These are phyloP conservation scores for Pugionium cornutum DNA, from an alignment of 345 rosid species.

Conservation along the genomic window DNA sequence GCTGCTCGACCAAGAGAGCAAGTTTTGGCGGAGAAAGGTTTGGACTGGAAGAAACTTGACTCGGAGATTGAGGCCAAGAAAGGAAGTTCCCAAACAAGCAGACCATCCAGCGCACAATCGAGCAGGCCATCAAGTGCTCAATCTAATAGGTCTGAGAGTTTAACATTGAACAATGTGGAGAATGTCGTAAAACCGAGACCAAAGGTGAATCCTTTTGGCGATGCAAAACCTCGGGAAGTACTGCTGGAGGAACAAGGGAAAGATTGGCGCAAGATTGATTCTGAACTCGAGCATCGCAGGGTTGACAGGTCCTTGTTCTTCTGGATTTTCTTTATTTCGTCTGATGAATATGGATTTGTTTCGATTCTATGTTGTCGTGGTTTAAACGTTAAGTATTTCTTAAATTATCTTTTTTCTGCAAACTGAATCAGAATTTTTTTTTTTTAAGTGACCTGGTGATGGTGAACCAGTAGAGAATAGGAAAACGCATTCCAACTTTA, in stretches of 20 bases:
- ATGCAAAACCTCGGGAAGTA: constrained; percentile 89
- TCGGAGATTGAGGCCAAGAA: constrained; percentile 70
- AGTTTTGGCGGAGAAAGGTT: constrained; percentile 82
- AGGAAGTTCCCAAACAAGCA: constrained; percentile 45
- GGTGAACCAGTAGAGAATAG: no score
- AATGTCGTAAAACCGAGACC: constrained; percentile 64
- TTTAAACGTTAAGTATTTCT: background rate
- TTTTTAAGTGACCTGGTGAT: no score
- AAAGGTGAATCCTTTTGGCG: constrained; percentile 88
- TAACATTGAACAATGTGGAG: constrained; percentile 55
- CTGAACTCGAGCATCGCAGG: constrained; percentile 73
- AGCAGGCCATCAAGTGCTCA: constrained; percentile 91
- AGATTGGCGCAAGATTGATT: constrained; percentile 89
- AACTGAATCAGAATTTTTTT: no score
- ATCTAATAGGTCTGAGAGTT: constrained; percentile 70
- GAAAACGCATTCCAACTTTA: no score
- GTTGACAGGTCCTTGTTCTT: constrained; percentile 52
- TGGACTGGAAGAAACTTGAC: constrained; percentile 86
- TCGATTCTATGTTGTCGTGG: background rate
- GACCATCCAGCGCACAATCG: constrained; percentile 82
- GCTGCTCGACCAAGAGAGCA: constrained; percentile 87
- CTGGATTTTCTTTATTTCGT: background rate
- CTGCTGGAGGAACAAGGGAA: constrained; percentile 75
- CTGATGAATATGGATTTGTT: background rate
- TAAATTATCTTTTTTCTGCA: no score